Conservation (phyloP, 306 rosid species). For the Pachyrhizus erosus region DNA sequence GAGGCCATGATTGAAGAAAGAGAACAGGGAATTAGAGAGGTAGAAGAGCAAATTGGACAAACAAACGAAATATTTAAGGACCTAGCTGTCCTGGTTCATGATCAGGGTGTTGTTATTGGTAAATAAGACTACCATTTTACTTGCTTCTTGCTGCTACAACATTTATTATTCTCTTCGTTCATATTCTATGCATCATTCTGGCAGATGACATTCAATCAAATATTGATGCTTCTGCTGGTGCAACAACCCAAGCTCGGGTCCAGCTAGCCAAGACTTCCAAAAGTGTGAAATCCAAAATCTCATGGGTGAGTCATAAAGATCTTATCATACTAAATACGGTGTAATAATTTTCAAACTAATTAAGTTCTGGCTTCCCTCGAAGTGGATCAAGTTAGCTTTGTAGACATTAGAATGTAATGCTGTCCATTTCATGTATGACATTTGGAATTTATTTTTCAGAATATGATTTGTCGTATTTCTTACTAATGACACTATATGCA, state of each 20-base stretch:
- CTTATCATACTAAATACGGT: conserved; percentile 20
- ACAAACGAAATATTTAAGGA: conserved; percentile 81
- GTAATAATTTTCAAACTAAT: neutral
- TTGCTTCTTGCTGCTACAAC: conserved; percentile 28
- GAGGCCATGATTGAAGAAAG: conserved; percentile 90
- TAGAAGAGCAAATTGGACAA: conserved; percentile 76
- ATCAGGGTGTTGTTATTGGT: conserved; percentile 83
- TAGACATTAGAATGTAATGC: neutral
- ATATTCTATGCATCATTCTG: conserved; percentile 27
- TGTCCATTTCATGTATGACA: neutral
- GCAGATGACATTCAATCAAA: conserved; percentile 79
- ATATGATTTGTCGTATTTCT: conserved; percentile 23
- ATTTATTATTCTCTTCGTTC: conserved; percentile 21
- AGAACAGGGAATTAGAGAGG: conserved; percentile 77
- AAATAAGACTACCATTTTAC: conserved; percentile 30
- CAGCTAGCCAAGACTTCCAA: conserved; percentile 74
- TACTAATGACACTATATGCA: neutral
- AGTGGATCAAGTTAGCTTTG: conserved; percentile 2
- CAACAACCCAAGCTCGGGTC: conserved; percentile 60
- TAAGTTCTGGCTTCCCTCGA: conserved; percentile 27
- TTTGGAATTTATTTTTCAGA: conserved; percentile 30
- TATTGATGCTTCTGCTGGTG: conserved; percentile 65
- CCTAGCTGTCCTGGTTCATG: conserved; percentile 88
- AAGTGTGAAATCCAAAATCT: conserved; percentile 62
- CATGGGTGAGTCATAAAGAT: conserved; percentile 60